Evolutionary conservation across 2,329 filamentous ascomycete genomes (phyloP).

Genomic region (Penicillium glabrum): DNA sequence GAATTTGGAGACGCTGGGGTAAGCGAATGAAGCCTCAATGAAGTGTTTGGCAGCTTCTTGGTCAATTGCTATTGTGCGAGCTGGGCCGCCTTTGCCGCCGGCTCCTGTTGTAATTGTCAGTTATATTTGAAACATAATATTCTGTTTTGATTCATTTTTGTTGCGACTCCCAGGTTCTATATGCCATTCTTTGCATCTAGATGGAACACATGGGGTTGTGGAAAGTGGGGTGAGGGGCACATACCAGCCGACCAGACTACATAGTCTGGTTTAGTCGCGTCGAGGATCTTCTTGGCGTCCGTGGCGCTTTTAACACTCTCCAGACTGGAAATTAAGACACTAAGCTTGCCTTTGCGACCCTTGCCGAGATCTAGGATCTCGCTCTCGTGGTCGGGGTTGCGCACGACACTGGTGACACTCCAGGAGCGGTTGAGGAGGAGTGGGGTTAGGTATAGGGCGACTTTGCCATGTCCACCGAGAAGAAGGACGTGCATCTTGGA

Average conservation of each 20-base stretch:
- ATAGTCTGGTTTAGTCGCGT: conserved; percentile 43
- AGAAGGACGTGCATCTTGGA: conserved; percentile 60
- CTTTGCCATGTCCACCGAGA: conserved; percentile 78
- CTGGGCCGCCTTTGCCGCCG: conserved; percentile 54
- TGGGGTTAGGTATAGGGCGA: conserved; percentile 72
- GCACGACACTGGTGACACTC: conserved; percentile 77
- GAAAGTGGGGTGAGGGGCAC: conserved; percentile 14
- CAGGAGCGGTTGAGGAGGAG: conserved; percentile 72
- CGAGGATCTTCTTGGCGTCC: conserved; percentile 63
- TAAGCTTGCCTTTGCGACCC: conserved; percentile 62
- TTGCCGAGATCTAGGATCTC: conserved; percentile 62
- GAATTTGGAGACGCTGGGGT: conserved; percentile 52
- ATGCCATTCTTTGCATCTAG: neutral
- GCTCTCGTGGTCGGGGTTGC: conserved; percentile 65
- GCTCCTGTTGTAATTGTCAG: conserved; percentile 42
- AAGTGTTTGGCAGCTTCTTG: conserved; percentile 57
- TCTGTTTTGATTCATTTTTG: neutral
- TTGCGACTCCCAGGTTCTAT: neutral
- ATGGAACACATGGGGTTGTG: neutral
- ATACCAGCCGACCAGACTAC: conserved; percentile 50
- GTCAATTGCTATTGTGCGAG: conserved; percentile 54
- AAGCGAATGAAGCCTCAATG: conserved; percentile 49
- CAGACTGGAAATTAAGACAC: conserved; percentile 68
- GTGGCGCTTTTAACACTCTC: conserved; percentile 66
- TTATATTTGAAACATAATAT: neutral